Evolutionary conservation across 106 monocot genomes (phyloP), one percentile per base, ranked within the genome.

Genomic region (Apostasia ramifera): DNA sequence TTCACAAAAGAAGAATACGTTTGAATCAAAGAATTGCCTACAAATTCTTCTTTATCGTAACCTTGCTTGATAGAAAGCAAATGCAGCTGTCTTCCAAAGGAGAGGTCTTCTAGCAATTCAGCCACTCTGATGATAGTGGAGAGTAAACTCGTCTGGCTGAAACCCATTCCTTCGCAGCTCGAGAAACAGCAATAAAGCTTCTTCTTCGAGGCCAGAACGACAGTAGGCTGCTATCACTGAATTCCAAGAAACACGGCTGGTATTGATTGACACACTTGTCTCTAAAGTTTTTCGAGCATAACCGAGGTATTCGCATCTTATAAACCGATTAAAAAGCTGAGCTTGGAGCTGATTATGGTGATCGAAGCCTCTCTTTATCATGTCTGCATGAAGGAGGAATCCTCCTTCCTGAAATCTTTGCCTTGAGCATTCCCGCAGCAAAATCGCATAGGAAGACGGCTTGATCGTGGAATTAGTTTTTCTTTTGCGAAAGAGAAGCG

Each of bases 21-120:
- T 50, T 76, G 53, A 43, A 81, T 68, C 60, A 81, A 71, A 52
- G 81, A 76, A 55, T 69, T 76, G 52, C 66, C n/a, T 0, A 81
- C 76, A 63, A 62, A 81, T 53, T 81, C 76, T 51, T 81, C 81
- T 37, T 8, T 13, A 11, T 37, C 67, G n/a, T 68, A 68, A 13
- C 76, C 81, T 2, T 43, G 43, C 73, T 57, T 79, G 5, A 73
- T 56, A 6, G 72, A 57, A 26, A 81, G 66, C 53, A 67, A 71
- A 59, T 81, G 76, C 1, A 72, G 2, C 48, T 81, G 70, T 52
- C 10, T 57, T 12, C 74, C 74, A 6, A 79, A 56, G 44, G 55
- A 62, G 44, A 49, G 12, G 8, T 79, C 63, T 15, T 13, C 9
- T 3, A 15, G 67, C 61, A 6, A 12, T 15, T 49, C 42, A 2